Base-by-base conservation (phyloP, 2,329 filamentous ascomycete genomes). In the Pseudophaeomoniella oleicola region DNA sequence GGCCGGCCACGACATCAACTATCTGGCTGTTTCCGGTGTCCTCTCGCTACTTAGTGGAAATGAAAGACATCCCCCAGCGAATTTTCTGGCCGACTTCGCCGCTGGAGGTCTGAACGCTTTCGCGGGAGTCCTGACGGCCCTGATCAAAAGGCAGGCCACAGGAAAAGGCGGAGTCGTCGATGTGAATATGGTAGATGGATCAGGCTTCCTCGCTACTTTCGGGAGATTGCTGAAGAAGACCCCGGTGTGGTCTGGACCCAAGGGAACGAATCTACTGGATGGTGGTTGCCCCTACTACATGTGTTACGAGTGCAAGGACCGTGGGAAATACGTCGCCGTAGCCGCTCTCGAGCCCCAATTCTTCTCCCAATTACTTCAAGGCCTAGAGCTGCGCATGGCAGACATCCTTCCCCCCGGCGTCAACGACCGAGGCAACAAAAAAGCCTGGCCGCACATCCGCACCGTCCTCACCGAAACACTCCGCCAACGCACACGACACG, bases 1-100 rank as follows among this genome's bases (percentile, higher is more conserved):
- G 87, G 86, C 87, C 0, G 87, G 87, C 32, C 87, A 94, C 54
- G 87, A 94, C 55, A 94, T 94, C 56, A 94, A 96, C 54, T 96
- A 96, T 58, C 78, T 96, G 30, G 84, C 87, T 34, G 83, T 94
- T 0, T 81, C 80, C 0, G 88, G 88, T 0, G 78, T 81, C 1
- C 60, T 96, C 17, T 69, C 71, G 0, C 66, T 94, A 58, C 71
- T 96, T 3, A 88, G 88, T 1, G 41, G 37, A 13, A 66, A 81
- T 1, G 63, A 64, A 17, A 70, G 67, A 12, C 72, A 78, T 51
- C 76, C 73, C 44, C 90, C 90, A 0, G 74, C 66, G 4, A 96
- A 96, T 50, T 69, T 96, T 13, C 62, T 96, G 1, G 88, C 76
- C 0, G 88, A 96, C 55, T 96, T 96, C 46, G 90, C 83, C 0